Evolutionary conservation across 83 land plant species (phyloP).

Genomic region (Picea mariana): DNA sequence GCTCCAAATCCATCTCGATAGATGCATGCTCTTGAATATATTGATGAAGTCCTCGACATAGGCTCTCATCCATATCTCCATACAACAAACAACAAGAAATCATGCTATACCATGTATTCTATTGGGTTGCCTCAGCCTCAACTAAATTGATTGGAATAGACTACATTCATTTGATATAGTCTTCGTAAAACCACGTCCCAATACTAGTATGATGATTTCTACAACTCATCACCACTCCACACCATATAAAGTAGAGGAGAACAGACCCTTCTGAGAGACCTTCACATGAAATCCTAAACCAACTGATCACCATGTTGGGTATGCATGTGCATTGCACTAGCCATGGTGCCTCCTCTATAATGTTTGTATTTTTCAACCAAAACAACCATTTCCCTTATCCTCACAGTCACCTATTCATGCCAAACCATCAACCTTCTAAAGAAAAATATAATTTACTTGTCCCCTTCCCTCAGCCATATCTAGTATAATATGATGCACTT

Average conservation of each 20-base stretch:
- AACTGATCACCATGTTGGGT: slow-evolving; percentile 95
- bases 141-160: too few species aligned
- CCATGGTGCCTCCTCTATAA: slow-evolving; percentile 96
- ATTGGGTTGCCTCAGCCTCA: too few species aligned
- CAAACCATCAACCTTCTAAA: slow-evolving; percentile 86
- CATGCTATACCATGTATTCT: too few species aligned
- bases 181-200: too few species aligned
- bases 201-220: too few species aligned
- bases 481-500: slow-evolving; percentile 80
- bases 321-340: slow-evolving; percentile 91
- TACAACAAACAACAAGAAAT: too few species aligned
- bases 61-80: too few species aligned
- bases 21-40: too few species aligned
- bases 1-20: too few species aligned
- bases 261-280: slow-evolving; percentile 80
- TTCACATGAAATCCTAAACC: slow-evolving; percentile 82
- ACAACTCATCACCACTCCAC: slow-evolving; percentile 27
- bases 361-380: slow-evolving; percentile 82
- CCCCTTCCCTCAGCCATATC: slow-evolving; percentile 36
- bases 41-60: too few species aligned
- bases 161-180: too few species aligned
- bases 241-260: slow-evolving; percentile 99
- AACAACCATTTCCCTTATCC: slow-evolving; percentile 95
- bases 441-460: slow-evolving; percentile 76
- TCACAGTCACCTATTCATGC: slow-evolving; percentile 89